Base-by-base conservation (phyloP, 208 protist genomes). In the Tritrichomonas foetus region DNA sequence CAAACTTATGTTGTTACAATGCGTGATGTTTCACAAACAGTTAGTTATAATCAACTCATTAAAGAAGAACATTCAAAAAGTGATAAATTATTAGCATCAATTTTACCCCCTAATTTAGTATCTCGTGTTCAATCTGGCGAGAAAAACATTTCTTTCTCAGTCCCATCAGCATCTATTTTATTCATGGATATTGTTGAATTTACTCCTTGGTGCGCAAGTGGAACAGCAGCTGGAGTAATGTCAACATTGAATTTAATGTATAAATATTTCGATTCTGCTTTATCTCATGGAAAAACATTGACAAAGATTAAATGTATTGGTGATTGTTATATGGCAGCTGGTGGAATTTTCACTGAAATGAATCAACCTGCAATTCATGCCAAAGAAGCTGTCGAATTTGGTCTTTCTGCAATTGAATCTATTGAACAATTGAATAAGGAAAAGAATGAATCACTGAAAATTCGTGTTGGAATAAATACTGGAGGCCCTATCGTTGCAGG, bases 271-370 rank as follows among this genome's bases (percentile, higher is more conserved):
- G 74, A 82, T 25, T 1, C 74, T 22, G n/a, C 50, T 11, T n/a
- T 82, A 50, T 9, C 5, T 13, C 11, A 33, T 53, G 16, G 30
- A 9, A 33, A 33, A 14, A 36, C 41, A 9, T 50, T 82, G 74
- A 36, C n/a, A 53, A 3, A 36, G 11, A 44, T 82, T 3, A 82
- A 82, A 44, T 82, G 74, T 41, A 82, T 82, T 41, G 74, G 74
- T n/a, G 74, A 82, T 36, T 82, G 74, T 36, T 82, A 82, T 36
- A 82, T 82, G 74, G 74, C 74, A 1, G 74, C 74, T 53, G 74
- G 74, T n/a, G 74, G 74, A n/a, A 82, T 82, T 0, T 82, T 82
- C 41, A 41, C 74, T 22, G 74, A 82, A 53, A 50, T 36, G 20
- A 25, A 25, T 3, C n/a, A 82, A 22, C n/a, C 41, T 82, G 3